Percentiles rank a stretch among this genome's conserved stretches.
These are phyloP conservation scores for Globisporangium spinosum DNA, from an alignment of 352 stramenopile genomes.

Conservation along the genomic window DNA sequence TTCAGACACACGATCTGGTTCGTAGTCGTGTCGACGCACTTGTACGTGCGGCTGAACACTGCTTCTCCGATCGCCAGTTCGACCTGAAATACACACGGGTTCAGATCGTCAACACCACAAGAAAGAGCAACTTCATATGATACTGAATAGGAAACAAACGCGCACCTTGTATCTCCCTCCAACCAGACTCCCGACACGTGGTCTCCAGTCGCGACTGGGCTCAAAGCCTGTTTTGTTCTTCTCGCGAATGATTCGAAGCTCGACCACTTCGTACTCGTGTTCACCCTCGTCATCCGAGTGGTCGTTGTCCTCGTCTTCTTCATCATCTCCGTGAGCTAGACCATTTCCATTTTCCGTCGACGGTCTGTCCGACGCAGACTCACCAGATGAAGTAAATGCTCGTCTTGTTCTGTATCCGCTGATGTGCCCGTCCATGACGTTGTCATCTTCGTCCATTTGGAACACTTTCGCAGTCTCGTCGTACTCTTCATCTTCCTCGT, in stretches of 20 bases:
- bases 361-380: neutral
- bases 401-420: slow-evolving; percentile 7
- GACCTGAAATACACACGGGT: slow-evolving; percentile 32
- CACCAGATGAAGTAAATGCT: slow-evolving; percentile 14
- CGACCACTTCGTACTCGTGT: slow-evolving; percentile 65
- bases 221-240: slow-evolving; percentile 82
- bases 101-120: slow-evolving; percentile 35
- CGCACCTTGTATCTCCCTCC: slow-evolving; percentile 61
- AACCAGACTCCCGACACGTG: slow-evolving; percentile 51
- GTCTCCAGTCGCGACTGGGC: slow-evolving; percentile 70
- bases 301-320: slow-evolving; percentile 34
- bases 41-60: slow-evolving; percentile 84
- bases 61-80: slow-evolving; percentile 73
- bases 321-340: slow-evolving; percentile 12
- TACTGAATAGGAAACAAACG: neutral
- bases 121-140: neutral
- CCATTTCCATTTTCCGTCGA: slow-evolving; percentile 16
- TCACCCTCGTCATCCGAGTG: slow-evolving; percentile 37
- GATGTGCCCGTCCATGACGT: slow-evolving; percentile 14
- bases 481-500: slow-evolving; percentile 22
- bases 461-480: slow-evolving; percentile 50
- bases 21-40: slow-evolving; percentile 53
- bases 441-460: slow-evolving; percentile 54
- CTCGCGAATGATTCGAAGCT: slow-evolving; percentile 69
- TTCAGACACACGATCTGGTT: slow-evolving; percentile 94